Conservation (phyloP, 140 eudicot species). For the Oenanthe javanica region DNA sequence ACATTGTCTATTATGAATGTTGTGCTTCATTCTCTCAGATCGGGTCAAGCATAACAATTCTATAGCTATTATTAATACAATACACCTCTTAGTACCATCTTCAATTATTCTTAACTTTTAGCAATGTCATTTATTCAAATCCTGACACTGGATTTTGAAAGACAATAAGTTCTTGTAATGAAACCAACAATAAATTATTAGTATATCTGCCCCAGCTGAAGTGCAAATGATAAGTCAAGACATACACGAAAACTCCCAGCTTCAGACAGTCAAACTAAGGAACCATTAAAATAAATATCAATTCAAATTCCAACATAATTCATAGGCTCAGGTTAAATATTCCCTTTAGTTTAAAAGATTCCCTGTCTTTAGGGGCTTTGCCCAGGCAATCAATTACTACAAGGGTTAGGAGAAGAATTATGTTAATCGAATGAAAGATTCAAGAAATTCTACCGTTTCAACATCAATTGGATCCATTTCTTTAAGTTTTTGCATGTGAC, state of each 20-base stretch:
- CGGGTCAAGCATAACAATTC: not conserved
- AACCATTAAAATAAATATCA: not conserved
- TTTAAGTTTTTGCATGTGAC: slow-evolving; percentile 68
- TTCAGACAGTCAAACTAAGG: not conserved
- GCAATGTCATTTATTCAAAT: not conserved
- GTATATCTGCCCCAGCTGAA: not conserved
- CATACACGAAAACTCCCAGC: not conserved
- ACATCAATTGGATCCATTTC: slow-evolving; percentile 94
- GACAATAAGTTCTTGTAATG: not conserved
- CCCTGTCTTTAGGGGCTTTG: not conserved
- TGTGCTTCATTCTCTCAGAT: not conserved
- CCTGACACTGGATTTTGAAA: not conserved
- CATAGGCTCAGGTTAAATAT: not conserved
- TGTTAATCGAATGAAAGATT: not conserved
- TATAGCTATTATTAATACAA: not conserved
- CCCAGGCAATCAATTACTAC: not conserved
- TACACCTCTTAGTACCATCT: not conserved
- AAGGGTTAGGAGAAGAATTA: not conserved
- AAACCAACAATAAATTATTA: not conserved
- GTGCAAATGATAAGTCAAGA: not conserved
- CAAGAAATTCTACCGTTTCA: slow-evolving; percentile 56
- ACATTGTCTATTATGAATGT: not conserved
- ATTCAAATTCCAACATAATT: not conserved
- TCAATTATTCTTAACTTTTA: not conserved
- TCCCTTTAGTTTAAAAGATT: not conserved